These are phyloP conservation scores for Xylaria polymorpha DNA, from an alignment of 2,329 filamentous ascomycete genomes.

Conservation along the genomic window DNA sequence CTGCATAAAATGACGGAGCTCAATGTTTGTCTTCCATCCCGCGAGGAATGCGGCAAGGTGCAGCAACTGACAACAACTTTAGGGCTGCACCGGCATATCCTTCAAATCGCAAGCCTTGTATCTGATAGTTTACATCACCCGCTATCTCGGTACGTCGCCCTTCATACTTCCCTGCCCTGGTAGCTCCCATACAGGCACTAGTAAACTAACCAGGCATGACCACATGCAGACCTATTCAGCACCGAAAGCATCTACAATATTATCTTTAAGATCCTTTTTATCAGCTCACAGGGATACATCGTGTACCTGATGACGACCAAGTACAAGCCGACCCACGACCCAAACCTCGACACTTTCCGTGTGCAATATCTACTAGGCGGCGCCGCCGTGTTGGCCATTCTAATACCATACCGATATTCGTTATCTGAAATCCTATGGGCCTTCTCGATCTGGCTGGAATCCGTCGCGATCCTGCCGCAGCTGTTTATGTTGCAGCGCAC, in stretches of 20 bases:
- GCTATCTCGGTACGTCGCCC: constrained; percentile 78
- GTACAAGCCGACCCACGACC: constrained; percentile 97
- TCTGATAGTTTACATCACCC: constrained; percentile 90
- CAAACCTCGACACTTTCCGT: constrained; percentile 96
- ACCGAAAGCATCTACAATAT: constrained; percentile 90
- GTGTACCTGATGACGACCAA: constrained; percentile 98
- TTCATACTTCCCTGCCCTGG: neutral
- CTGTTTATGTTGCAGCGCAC: constrained; percentile 98
- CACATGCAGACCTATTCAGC: constrained; percentile 79
- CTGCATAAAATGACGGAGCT: constrained; percentile 96
- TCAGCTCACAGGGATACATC: constrained; percentile 88
- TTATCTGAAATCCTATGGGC: constrained; percentile 92
- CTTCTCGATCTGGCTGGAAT: constrained; percentile 98
- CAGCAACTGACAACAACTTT: constrained; percentile 45
- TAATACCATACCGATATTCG: constrained; percentile 88
- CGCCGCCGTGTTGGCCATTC: constrained; percentile 79
- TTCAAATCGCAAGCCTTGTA: constrained; percentile 99
- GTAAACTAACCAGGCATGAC: constrained; percentile 21
- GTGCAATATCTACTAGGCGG: constrained; percentile 92
- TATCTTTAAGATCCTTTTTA: constrained; percentile 95
- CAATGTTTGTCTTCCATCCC: constrained; percentile 71
- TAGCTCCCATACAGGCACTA: neutral
- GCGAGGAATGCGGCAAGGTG: constrained; percentile 14
- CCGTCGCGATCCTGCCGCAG: constrained; percentile 95
- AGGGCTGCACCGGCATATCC: constrained; percentile 97